A percentile compares a stretch with the other conserved stretches of the same genome.
These are phyloP conservation scores for Plenodomus tracheiphilus DNA, from an alignment of 2,329 filamentous ascomycete genomes.

Conservation along the genomic window DNA sequence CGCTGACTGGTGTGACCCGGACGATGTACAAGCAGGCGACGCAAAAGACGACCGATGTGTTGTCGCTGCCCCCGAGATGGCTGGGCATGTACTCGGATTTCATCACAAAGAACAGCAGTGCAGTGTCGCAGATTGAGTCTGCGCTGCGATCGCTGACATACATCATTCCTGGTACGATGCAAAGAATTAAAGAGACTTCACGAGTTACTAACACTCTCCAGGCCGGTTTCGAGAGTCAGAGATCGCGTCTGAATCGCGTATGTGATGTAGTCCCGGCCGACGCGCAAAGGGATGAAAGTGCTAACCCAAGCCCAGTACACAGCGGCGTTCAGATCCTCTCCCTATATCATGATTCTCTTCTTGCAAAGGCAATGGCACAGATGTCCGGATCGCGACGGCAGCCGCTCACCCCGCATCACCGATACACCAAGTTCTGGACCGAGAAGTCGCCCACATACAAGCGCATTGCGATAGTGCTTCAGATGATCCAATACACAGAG, in stretches of 20 bases:
- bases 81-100: conserved; percentile 80
- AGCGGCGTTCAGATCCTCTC: conserved; percentile 87
- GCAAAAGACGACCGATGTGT: conserved; percentile 49
- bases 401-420: conserved; percentile 60
- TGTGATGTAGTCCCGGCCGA: conserved; percentile 25
- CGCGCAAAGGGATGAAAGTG: conserved; percentile 1
- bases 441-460: conserved; percentile 71
- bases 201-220: conserved; percentile 40
- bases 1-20: conserved; percentile 22
- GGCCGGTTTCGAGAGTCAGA: conserved; percentile 89
- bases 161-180: conserved; percentile 76
- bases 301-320: conserved; percentile 60
- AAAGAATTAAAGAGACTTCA: not conserved
- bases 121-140: conserved; percentile 93
- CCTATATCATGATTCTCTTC: conserved; percentile 87
- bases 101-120: conserved; percentile 90
- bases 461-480: conserved; percentile 77
- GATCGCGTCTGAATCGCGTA: conserved; percentile 85
- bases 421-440: conserved; percentile 68
- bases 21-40: conserved; percentile 46
- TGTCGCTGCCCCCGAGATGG: conserved; percentile 67
- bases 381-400: conserved; percentile 58
- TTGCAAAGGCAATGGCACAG: conserved; percentile 66
- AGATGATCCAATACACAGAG: conserved; percentile 93
- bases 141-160: conserved; percentile 91